Evolutionary conservation across 108 stramenopile species (phyloP).

Genomic region (Nitzschia sp.): DNA sequence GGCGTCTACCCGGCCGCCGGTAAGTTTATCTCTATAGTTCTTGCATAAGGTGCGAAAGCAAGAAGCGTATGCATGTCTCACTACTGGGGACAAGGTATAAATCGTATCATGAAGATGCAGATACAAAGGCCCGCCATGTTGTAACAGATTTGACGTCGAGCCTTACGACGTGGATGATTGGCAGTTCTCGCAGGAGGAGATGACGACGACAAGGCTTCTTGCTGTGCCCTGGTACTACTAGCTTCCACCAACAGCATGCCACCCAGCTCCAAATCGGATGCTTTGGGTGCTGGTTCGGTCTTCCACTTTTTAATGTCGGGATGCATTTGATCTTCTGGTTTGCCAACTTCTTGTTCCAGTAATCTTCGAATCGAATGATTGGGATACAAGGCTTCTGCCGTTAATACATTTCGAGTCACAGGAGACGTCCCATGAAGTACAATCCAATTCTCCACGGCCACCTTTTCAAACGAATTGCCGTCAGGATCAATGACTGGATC

Average conservation of each 20-base stretch:
- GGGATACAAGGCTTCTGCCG: not conserved
- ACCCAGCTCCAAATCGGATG: not conserved
- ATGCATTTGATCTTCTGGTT: constrained; percentile 11
- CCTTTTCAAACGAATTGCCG: constrained; percentile 23
- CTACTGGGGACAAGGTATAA: too few species aligned
- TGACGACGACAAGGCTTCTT: too few species aligned
- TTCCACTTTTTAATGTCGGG: constrained; percentile 12
- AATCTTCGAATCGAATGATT: constrained; percentile 16
- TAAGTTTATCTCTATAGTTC: too few species aligned
- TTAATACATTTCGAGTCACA: not conserved
- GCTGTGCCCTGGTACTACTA: not conserved
- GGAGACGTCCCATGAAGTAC: not conserved
- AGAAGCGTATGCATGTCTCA: too few species aligned
- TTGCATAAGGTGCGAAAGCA: too few species aligned
- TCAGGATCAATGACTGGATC: constrained; percentile 15
- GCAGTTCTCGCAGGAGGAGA: not conserved
- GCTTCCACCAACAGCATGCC: not conserved
- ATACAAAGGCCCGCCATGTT: not conserved
- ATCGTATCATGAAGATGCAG: not conserved
- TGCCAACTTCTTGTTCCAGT: not conserved
- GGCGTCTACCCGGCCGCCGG: too few species aligned
- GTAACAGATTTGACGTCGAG: not conserved
- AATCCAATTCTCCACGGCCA: constrained; percentile 23
- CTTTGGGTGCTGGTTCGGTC: constrained; percentile 1
- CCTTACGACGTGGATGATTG: not conserved